Percentiles rank a stretch among this genome's conserved stretches.
Conservation (phyloP, 2,329 filamentous ascomycete species). For the Colletotrichum truncatum region DNA sequence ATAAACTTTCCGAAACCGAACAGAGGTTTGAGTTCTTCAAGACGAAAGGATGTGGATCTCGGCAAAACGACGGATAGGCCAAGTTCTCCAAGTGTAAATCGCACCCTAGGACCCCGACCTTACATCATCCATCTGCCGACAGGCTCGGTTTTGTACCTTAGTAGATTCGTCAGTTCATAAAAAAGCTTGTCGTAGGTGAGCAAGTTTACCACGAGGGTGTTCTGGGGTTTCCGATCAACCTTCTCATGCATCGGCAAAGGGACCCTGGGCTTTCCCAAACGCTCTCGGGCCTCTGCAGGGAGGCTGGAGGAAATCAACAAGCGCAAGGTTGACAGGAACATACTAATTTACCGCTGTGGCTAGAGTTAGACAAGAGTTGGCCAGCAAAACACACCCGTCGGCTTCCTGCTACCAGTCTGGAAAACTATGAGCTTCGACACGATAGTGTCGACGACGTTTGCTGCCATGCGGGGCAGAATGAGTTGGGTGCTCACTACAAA, state of each 20-base stretch:
- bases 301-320: no score
- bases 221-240: conserved; percentile 16
- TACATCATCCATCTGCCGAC: conserved; percentile 7
- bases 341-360: no score
- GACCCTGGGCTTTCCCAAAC: conserved; percentile 11
- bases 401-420: no score
- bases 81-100: not conserved
- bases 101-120: conserved; percentile 10
- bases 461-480: no score
- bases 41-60: not conserved
- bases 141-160: not conserved
- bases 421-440: no score
- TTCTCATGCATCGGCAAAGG: not conserved
- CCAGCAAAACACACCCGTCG: no score
- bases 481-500: no score
- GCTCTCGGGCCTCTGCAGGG: conserved; percentile 4
- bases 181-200: not conserved
- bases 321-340: no score
- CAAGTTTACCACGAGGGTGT: conserved; percentile 1
- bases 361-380: no score
- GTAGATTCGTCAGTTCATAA: conserved; percentile 13
- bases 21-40: not conserved
- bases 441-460: no score
- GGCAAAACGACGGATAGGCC: not conserved
- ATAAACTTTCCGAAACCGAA: not conserved